A percentile compares a stretch with the other conserved stretches of the same genome.
phyloP scores from a whole-genome alignment of 2,329 filamentous ascomycete genomes.

The Huntiella omanensis region DNA sequence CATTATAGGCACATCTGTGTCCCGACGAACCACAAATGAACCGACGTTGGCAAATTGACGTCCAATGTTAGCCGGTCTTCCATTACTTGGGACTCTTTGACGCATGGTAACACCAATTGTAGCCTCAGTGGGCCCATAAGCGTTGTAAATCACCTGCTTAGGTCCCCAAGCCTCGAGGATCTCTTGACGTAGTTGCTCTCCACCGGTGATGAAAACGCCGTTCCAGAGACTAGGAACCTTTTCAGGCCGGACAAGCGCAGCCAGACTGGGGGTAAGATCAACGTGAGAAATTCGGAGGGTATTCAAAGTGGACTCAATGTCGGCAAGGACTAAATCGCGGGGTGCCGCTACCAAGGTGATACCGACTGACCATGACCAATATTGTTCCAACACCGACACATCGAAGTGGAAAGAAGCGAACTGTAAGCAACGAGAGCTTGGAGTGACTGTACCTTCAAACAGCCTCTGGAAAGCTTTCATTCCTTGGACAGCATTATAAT shows the following conservation, averaged over 20 bases:
- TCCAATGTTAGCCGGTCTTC: slow-evolving; percentile 76
- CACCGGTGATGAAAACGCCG: slow-evolving; percentile 85
- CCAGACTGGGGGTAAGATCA: slow-evolving; percentile 76
- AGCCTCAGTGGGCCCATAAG: slow-evolving; percentile 79
- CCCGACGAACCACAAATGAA: slow-evolving; percentile 55
- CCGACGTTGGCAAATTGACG: slow-evolving; percentile 76
- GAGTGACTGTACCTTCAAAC: slow-evolving; percentile 57
- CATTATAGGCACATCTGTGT: slow-evolving; percentile 51
- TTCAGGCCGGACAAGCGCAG: slow-evolving; percentile 56
- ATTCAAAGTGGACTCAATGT: slow-evolving; percentile 55
- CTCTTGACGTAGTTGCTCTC: slow-evolving; percentile 73
- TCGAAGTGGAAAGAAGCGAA: slow-evolving; percentile 93
- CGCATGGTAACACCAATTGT: slow-evolving; percentile 89
- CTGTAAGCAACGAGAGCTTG: slow-evolving; percentile 64
- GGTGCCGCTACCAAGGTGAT: slow-evolving; percentile 70
- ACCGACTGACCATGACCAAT: slow-evolving; percentile 87
- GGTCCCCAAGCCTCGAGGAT: slow-evolving; percentile 75
- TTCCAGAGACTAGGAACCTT: slow-evolving; percentile 63
- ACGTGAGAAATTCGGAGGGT: slow-evolving; percentile 68
- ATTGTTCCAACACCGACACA: slow-evolving; percentile 82
- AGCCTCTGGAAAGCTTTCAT: slow-evolving; percentile 72
- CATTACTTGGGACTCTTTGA: slow-evolving; percentile 56
- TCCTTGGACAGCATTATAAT: slow-evolving; percentile 75
- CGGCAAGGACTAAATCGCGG: slow-evolving; percentile 68
- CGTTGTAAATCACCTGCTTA: slow-evolving; percentile 70